phyloP scores from a whole-genome alignment of 2,329 filamentous ascomycete genomes.

The Dactylellina haptotyla region DNA sequence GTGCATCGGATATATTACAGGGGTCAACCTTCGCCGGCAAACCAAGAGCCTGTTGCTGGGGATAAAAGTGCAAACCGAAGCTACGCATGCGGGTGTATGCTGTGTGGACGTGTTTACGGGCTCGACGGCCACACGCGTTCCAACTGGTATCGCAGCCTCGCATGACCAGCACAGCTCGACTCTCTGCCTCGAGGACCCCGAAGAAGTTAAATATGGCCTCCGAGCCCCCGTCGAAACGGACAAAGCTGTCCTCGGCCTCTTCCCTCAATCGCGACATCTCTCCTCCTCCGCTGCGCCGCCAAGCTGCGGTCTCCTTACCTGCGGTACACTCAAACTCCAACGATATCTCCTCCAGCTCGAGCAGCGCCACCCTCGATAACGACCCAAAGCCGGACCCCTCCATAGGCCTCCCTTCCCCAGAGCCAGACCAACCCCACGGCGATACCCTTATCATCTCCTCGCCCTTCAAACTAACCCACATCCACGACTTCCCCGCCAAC shows the following conservation, averaged over 20 bases:
- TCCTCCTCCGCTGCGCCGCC: constrained; percentile 43
- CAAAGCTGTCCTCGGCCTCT: constrained; percentile 24
- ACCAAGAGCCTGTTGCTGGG: too few species aligned
- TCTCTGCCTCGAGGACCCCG: background rate
- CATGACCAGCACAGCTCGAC: background rate
- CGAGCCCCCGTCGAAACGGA: constrained; percentile 29
- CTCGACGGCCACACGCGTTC: background rate
- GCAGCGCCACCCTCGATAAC: background rate
- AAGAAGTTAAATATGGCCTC: constrained; percentile 11
- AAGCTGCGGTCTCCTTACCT: too few species aligned
- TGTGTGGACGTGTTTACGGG: too few species aligned
- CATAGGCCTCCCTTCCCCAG: background rate
- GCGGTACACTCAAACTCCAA: background rate
- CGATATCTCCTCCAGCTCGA: background rate
- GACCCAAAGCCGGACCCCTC: background rate
- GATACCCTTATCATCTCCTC: constrained; percentile 64
- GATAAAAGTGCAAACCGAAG: too few species aligned
- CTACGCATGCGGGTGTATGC: too few species aligned
- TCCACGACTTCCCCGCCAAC: constrained; percentile 70
- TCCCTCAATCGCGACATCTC: constrained; percentile 46
- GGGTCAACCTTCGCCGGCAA: too few species aligned
- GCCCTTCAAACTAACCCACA: constrained; percentile 76
- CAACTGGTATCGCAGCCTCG: background rate
- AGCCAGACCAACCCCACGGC: background rate
- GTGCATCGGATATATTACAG: too few species aligned